These are phyloP conservation scores for Bathelium albidoporum DNA, from an alignment of 495 filamentous ascomycete species.

Conservation along the genomic window DNA sequence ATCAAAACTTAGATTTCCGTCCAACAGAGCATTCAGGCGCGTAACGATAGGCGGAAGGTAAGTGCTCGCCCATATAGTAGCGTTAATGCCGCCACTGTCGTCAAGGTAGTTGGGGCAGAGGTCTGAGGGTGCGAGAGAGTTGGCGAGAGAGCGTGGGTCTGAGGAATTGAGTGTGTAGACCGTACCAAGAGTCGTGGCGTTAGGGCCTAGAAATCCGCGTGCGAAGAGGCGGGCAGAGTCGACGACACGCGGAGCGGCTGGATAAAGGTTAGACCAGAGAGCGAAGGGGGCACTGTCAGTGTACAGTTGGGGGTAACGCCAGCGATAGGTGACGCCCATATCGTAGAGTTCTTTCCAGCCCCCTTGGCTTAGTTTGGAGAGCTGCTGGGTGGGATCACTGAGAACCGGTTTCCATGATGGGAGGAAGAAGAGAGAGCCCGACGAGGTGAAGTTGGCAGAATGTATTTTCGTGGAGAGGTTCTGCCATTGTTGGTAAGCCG, in stretches of 20 bases:
- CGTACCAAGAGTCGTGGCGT: constrained; percentile 34
- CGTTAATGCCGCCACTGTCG: constrained; percentile 33
- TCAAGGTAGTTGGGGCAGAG: constrained; percentile 41
- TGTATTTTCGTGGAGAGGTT: constrained; percentile 38
- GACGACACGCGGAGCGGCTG: constrained; percentile 33
- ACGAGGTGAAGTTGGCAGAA: constrained; percentile 35
- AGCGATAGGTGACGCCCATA: constrained; percentile 26
- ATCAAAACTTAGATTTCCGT: constrained; percentile 40
- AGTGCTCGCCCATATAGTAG: constrained; percentile 31
- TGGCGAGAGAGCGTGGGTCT: constrained; percentile 36
- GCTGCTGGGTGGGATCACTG: constrained; percentile 38
- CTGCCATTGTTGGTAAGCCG: constrained; percentile 41
- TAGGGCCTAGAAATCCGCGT: constrained; percentile 42
- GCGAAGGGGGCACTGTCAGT: constrained; percentile 42
- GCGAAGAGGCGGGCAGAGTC: constrained; percentile 45
- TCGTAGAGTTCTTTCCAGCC: constrained; percentile 46
- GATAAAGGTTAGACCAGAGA: constrained; percentile 50
- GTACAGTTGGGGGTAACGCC: constrained; percentile 46
- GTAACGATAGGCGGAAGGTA: constrained; percentile 42
- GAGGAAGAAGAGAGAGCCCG: constrained; percentile 38
- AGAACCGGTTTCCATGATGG: constrained; percentile 43
- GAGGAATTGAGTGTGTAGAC: constrained; percentile 43
- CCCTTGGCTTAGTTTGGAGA: constrained; percentile 41
- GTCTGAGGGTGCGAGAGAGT: constrained; percentile 47
- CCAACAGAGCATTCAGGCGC: constrained; percentile 39